These are phyloP conservation scores for Lunularia cruciata DNA, from an alignment of 225 moss, liverwort and hornwort genomes.

Conservation along the genomic window DNA sequence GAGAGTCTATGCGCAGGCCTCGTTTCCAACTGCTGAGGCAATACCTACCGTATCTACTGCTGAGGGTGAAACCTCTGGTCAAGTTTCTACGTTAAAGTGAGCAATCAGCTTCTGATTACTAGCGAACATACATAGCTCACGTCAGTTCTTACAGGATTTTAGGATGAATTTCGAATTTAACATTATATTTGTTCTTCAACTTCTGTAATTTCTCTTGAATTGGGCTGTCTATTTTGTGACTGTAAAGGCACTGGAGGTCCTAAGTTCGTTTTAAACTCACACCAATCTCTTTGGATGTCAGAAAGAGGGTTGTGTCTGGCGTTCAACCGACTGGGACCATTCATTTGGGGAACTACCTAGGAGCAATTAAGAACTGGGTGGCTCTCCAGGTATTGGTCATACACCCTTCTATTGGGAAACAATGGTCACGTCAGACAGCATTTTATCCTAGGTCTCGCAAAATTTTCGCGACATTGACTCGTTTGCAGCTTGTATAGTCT, in stretches of 20 bases:
- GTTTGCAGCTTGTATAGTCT: too few relatives aligned
- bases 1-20: conserved; percentile 26
- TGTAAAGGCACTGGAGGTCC: neutral
- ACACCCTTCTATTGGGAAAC: neutral
- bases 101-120: neutral
- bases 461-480: too few relatives aligned
- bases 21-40: conserved; percentile 11
- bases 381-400: conserved; percentile 66
- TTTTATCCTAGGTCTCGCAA: too few relatives aligned
- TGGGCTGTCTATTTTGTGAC: neutral
- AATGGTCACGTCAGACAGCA: too few relatives aligned
- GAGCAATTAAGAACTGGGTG: conserved; percentile 98
- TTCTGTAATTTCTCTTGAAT: neutral
- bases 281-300: conserved; percentile 6
- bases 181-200: too few relatives aligned
- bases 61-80: conserved; percentile 14
- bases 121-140: neutral
- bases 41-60: conserved; percentile 12
- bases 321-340: conserved; percentile 96
- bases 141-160: neutral
- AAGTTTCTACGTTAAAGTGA: conserved; percentile 30
- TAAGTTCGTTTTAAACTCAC: neutral
- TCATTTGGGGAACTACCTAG: conserved; percentile 95
- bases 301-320: conserved; percentile 97
- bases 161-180: too few relatives aligned